phyloP scores from a whole-genome alignment of 495 filamentous ascomycete genomes.

The Penicillium herquei region DNA sequence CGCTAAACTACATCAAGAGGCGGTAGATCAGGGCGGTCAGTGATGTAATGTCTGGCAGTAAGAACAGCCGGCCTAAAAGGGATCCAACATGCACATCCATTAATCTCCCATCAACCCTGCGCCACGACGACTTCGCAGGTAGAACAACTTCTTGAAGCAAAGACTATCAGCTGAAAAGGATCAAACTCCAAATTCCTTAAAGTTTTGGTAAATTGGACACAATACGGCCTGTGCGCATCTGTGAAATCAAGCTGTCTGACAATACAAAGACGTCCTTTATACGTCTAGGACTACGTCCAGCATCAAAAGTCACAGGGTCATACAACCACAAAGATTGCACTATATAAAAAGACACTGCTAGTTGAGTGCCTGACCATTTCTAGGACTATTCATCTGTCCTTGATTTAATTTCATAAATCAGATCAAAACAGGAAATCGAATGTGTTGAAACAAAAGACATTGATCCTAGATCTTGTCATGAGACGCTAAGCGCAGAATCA shows the following conservation, averaged over 20 bases:
- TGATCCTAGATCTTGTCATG: constrained; percentile 21
- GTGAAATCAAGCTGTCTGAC: too few species aligned
- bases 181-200: neutral
- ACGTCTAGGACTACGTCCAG: too few species aligned
- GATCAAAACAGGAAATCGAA: neutral
- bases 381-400: neutral
- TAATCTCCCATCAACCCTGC: constrained; percentile 12
- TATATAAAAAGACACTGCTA: too few species aligned
- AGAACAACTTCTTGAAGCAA: neutral
- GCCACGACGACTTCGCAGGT: neutral
- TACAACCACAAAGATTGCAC: too few species aligned
- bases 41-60: constrained; percentile 19
- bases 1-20: neutral
- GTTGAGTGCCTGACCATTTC: too few species aligned
- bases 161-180: neutral
- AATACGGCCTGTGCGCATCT: too few species aligned
- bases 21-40: constrained; percentile 14
- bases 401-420: neutral
- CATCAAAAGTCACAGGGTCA: too few species aligned
- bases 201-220: too few species aligned
- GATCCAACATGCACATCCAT: constrained; percentile 28
- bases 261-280: too few species aligned
- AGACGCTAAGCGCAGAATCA: constrained; percentile 12
- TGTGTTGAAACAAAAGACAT: neutral
- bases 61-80: constrained; percentile 21